A percentile compares a stretch with the other conserved stretches of the same genome.
Conservation (phyloP, 169 alveolate species). For the Eimeria necatrix region DNA sequence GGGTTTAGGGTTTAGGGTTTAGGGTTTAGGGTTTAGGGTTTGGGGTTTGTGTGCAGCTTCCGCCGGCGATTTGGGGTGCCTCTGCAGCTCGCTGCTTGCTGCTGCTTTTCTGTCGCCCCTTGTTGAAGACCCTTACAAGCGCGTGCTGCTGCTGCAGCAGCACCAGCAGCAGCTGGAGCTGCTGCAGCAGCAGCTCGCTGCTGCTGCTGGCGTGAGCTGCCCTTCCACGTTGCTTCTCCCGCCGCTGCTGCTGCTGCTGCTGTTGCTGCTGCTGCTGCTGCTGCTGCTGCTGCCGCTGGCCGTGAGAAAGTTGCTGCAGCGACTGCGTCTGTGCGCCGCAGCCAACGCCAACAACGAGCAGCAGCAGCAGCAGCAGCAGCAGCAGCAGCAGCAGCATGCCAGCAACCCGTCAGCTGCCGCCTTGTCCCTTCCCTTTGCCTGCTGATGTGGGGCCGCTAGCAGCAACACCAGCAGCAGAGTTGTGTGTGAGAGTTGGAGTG, state of each 20-base stretch:
- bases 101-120: not conserved
- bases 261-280: not conserved
- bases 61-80: not conserved
- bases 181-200: not conserved
- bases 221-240: no score
- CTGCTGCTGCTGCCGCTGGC: not conserved
- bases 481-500: not conserved
- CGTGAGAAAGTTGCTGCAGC: no score
- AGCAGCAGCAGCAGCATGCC: not conserved
- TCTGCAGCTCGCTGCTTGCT: not conserved
- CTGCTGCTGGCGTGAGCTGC: not conserved
- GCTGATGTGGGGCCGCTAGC: not conserved
- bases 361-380: no score
- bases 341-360: not conserved
- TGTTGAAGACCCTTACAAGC: not conserved
- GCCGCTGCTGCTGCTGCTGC: not conserved
- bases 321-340: no score
- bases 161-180: not conserved
- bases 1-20: not conserved
- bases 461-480: not conserved
- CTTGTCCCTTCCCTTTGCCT: not conserved
- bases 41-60: slow-evolving; percentile 13
- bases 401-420: not conserved
- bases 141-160: not conserved
- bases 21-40: not conserved